Evolutionary conservation across 257 asterid species (phyloP).

Genomic region (Fraxinus quadrangulata): DNA sequence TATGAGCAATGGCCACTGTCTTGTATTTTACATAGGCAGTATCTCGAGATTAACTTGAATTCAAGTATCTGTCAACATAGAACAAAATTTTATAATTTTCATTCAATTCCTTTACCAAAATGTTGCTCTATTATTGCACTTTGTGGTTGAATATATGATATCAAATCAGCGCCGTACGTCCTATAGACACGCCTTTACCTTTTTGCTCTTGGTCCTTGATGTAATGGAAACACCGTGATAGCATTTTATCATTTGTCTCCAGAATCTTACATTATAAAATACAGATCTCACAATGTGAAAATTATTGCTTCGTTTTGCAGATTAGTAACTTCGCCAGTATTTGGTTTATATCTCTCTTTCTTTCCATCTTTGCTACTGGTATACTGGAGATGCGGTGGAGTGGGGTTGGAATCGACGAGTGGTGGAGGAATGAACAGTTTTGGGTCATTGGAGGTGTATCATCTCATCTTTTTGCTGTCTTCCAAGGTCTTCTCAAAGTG

Average conservation of each 20-base stretch:
- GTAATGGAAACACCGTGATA: neutral
- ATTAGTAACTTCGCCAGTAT: conserved; percentile 90
- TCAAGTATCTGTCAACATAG: neutral
- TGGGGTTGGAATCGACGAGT: conserved; percentile 93
- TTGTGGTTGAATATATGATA: neutral
- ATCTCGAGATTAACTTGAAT: neutral
- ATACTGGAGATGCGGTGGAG: conserved; percentile 98
- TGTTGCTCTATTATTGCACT: neutral
- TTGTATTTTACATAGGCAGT: neutral
- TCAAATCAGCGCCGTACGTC: neutral
- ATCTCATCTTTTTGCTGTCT: conserved; percentile 84
- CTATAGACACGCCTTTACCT: neutral
- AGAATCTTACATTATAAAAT: conserved; percentile 5
- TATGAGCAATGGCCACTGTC: neutral
- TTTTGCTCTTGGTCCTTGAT: neutral
- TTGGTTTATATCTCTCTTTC: conserved; percentile 94
- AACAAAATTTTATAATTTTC: neutral
- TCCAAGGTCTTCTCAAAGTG: conserved; percentile 96
- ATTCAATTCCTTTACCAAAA: neutral
- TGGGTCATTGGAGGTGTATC: conserved; percentile 99
- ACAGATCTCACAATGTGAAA: neutral
- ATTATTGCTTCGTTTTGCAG: conserved; percentile 45
- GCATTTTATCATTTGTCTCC: neutral
- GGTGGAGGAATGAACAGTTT: conserved; percentile 99
- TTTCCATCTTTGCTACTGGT: conserved; percentile 94